Evolutionary conservation across 148 eudicot genomes (phyloP).

Genomic region (Chenopodium quinoa): DNA sequence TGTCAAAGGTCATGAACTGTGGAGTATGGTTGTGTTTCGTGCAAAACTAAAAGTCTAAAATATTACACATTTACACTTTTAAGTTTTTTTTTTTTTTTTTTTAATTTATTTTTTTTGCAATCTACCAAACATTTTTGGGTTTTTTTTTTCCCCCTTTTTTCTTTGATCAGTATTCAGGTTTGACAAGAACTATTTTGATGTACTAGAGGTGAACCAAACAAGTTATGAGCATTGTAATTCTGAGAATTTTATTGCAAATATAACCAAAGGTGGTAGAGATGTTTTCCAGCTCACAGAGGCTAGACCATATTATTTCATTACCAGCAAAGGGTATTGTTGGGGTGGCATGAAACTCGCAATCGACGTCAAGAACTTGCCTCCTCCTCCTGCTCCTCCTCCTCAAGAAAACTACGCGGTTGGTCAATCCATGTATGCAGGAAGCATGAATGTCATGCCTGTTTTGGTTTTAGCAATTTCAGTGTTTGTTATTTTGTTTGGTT

Average conservation of each 20-base stretch:
- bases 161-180: conserved; percentile 23
- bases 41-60: too few species aligned
- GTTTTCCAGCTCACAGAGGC: conserved; percentile 43
- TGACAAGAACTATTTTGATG: conserved; percentile 25
- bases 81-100: too few species aligned
- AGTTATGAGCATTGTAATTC: conserved; percentile 41
- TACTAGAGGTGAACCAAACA: conserved; percentile 58
- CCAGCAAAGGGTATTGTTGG: conserved; percentile 56
- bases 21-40: too few species aligned
- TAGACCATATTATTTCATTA: conserved; percentile 50
- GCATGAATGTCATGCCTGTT: neutral
- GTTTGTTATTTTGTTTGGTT: neutral
- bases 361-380: conserved; percentile 25
- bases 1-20: too few species aligned
- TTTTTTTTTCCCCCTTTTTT: too few species aligned
- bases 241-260: conserved; percentile 39
- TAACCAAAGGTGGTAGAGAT: conserved; percentile 50
- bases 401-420: conserved; percentile 8
- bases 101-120: too few species aligned
- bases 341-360: conserved; percentile 56
- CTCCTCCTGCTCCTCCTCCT: conserved; percentile 36
- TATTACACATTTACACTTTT: too few species aligned
- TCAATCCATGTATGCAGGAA: neutral
- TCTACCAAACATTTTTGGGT: too few species aligned
- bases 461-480: neutral